Percentiles rank a stretch among this genome's conserved stretches.
phyloP scores from a whole-genome alignment of 2,329 filamentous ascomycete species.

The Didymella exigua region DNA sequence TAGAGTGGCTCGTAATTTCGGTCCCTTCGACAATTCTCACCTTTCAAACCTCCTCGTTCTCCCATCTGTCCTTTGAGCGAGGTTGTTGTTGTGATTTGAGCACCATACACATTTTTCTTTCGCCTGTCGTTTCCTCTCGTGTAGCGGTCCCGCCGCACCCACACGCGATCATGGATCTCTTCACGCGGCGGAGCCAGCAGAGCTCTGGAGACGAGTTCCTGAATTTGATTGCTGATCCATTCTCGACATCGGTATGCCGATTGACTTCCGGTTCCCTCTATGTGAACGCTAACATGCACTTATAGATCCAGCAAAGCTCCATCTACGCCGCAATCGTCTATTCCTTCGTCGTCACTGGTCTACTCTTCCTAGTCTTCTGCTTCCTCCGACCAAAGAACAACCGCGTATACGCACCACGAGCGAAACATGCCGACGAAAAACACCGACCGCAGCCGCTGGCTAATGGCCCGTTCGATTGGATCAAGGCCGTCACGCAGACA shows the following conservation, averaged over 20 bases:
- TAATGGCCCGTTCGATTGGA: constrained; percentile 86
- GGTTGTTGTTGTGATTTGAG: neutral
- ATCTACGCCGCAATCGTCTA: constrained; percentile 81
- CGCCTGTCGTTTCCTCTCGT: constrained; percentile 6
- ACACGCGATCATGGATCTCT: constrained; percentile 21
- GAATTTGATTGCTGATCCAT: constrained; percentile 49
- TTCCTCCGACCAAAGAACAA: constrained; percentile 87
- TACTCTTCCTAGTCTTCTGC: constrained; percentile 82
- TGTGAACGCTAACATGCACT: constrained; percentile 1
- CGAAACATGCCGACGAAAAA: constrained; percentile 89
- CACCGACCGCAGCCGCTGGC: constrained; percentile 85
- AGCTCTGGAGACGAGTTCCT: constrained; percentile 46
- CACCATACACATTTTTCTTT: neutral
- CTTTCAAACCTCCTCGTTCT: constrained; percentile 1
- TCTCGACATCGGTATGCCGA: constrained; percentile 39
- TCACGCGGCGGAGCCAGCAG: constrained; percentile 17
- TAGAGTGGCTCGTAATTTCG: constrained; percentile 9
- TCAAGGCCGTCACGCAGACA: constrained; percentile 75
- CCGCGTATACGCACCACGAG: constrained; percentile 89
- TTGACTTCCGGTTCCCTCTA: neutral
- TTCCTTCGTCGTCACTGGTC: constrained; percentile 74
- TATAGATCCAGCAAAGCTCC: constrained; percentile 64
- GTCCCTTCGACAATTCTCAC: neutral
- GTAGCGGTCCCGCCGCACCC: constrained; percentile 11
- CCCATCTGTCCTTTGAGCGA: neutral